phyloP scores from a whole-genome alignment of 148 eudicot genomes.

The Heliosperma pusillum region DNA sequence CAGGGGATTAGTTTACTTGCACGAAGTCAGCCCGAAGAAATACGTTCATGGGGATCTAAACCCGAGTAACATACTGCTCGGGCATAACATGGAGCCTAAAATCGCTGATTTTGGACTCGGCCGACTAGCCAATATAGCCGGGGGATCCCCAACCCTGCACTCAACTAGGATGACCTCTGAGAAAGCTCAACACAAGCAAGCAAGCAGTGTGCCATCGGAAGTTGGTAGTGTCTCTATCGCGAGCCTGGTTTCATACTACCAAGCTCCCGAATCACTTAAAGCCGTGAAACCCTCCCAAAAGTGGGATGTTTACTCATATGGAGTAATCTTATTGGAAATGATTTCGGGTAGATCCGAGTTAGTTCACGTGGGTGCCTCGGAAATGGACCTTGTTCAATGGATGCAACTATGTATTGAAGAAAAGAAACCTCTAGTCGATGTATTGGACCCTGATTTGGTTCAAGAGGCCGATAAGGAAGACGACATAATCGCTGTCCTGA shows the following conservation, averaged over 20 bases:
- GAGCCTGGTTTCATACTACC: conserved; percentile 48
- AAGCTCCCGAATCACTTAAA: conserved; percentile 88
- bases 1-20: conserved; percentile 79
- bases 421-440: conserved; percentile 73
- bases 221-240: conserved; percentile 34
- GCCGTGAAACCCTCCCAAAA: conserved; percentile 88
- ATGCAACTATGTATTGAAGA: conserved; percentile 85
- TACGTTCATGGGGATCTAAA: conserved; percentile 94
- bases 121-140: conserved; percentile 82
- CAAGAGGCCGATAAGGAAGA: conserved; percentile 75
- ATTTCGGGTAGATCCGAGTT: conserved; percentile 64
- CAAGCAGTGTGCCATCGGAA: conserved; percentile 58
- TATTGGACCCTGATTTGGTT: conserved; percentile 63
- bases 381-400: conserved; percentile 88
- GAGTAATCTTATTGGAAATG: conserved; percentile 78
- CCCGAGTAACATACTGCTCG: conserved; percentile 81
- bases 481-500: conserved; percentile 77
- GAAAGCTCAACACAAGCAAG: conserved; percentile 53
- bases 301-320: conserved; percentile 95
- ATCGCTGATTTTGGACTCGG: conserved; percentile 91
- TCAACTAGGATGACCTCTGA: conserved; percentile 62
- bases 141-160: conserved; percentile 62
- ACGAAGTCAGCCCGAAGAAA: conserved; percentile 89
- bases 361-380: conserved; percentile 56
- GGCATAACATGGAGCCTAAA: conserved; percentile 69